Conservation (phyloP, 2,329 filamentous ascomycete genomes). For the Fusarium chaquense region DNA sequence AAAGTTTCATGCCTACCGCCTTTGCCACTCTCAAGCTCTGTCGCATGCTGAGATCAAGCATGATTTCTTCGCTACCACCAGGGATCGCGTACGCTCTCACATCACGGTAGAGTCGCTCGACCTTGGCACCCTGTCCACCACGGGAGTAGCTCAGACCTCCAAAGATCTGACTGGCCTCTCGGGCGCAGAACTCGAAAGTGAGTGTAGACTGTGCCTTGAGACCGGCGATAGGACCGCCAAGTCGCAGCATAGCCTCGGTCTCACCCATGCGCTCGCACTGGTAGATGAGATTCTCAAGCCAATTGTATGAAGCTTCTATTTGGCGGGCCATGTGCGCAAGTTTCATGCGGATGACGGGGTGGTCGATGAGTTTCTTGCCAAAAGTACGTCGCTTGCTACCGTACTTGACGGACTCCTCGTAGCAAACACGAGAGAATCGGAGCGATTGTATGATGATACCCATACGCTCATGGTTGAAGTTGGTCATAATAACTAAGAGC, state of each 20-base stretch:
- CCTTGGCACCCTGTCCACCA: conserved; percentile 94
- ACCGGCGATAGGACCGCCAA: conserved; percentile 92
- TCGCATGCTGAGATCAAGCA: conserved; percentile 95
- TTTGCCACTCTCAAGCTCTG: conserved; percentile 91
- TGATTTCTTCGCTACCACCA: conserved; percentile 97
- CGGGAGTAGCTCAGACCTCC: conserved; percentile 92
- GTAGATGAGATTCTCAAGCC: conserved; percentile 95
- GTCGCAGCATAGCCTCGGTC: conserved; percentile 93
- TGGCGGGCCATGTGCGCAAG: conserved; percentile 98
- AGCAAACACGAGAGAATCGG: conserved; percentile 96
- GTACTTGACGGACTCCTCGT: conserved; percentile 96
- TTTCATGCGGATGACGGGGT: conserved; percentile 97
- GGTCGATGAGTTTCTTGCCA: conserved; percentile 94
- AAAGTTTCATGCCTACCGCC: conserved; percentile 96
- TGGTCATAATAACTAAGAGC: conserved; percentile 89
- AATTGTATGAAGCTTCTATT: conserved; percentile 96
- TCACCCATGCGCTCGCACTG: conserved; percentile 95
- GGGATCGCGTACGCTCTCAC: conserved; percentile 97
- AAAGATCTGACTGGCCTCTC: conserved; percentile 97
- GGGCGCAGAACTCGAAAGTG: conserved; percentile 97
- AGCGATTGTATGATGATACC: conserved; percentile 98
- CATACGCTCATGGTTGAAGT: conserved; percentile 99
- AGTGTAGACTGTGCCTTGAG: conserved; percentile 94
- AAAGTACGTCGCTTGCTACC: conserved; percentile 97
- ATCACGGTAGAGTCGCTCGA: conserved; percentile 94